A percentile compares a stretch with the other conserved stretches of the same genome.
These are phyloP conservation scores for Quercus lobata DNA, from an alignment of 331 rosid genomes.

Conservation along the genomic window DNA sequence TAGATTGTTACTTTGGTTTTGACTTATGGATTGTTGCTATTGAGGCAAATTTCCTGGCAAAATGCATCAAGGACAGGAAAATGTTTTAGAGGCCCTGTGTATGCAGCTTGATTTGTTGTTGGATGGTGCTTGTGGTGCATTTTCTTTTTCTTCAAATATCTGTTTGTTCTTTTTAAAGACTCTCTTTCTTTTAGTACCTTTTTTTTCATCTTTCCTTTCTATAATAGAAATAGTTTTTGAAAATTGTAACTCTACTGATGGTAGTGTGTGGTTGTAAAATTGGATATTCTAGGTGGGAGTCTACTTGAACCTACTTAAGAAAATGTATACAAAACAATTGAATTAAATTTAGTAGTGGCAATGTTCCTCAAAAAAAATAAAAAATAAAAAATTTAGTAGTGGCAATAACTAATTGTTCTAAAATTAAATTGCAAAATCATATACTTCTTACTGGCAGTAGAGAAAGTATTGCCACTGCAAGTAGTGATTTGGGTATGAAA, in stretches of 20 bases:
- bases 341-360: background rate
- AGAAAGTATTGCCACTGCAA: background rate
- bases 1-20: background rate
- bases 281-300: background rate
- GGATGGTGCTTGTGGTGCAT: background rate
- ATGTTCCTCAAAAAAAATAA: no score
- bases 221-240: background rate
- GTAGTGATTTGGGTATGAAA: no score
- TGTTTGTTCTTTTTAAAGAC: background rate
- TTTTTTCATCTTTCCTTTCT: background rate
- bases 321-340: background rate
- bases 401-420: background rate
- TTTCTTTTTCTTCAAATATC: background rate
- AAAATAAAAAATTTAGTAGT: no score
- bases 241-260: background rate
- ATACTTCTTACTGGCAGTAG: background rate
- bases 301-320: background rate
- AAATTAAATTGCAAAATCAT: background rate
- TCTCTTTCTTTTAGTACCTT: background rate
- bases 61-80: background rate
- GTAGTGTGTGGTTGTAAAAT: background rate
- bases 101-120: background rate
- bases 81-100: background rate
- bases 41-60: background rate
- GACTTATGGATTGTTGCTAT: background rate